phyloP scores from a whole-genome alignment of 163 green algal genomes.

The Scenedesmus sp. region DNA sequence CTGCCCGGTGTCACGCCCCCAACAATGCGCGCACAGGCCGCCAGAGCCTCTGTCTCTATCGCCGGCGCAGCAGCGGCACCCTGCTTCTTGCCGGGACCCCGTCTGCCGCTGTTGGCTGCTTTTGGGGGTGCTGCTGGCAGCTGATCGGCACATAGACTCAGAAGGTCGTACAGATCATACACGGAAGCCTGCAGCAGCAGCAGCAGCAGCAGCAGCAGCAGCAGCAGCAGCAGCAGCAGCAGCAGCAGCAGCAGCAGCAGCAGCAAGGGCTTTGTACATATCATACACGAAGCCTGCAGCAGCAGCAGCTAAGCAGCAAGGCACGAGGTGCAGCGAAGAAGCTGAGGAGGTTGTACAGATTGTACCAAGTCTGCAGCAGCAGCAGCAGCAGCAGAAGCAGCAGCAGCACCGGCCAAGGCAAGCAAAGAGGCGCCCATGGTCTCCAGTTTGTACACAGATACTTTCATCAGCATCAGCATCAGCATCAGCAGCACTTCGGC shows the following conservation, averaged over 20 bases:
- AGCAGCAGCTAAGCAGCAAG: background rate
- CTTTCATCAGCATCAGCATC: background rate
- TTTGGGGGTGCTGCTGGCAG: slow-evolving; percentile 1
- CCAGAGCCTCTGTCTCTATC: slow-evolving; percentile 47
- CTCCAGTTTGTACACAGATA: no score
- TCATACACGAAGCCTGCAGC: background rate
- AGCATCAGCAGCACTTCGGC: background rate
- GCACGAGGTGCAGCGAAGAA: no score
- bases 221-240: background rate
- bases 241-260: background rate
- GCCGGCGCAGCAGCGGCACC: slow-evolving; percentile 11
- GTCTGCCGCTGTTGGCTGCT: background rate
- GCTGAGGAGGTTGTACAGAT: no score
- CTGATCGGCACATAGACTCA: slow-evolving; percentile 41
- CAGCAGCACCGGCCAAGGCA: no score
- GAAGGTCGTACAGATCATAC: slow-evolving; percentile 51
- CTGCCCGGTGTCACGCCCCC: slow-evolving; percentile 27
- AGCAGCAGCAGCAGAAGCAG: background rate
- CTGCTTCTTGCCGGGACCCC: background rate
- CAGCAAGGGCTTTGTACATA: no score
- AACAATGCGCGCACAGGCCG: slow-evolving; percentile 46
- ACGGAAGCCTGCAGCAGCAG: slow-evolving; percentile 24
- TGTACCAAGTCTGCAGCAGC: no score
- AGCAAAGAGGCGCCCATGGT: no score
- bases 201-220: background rate